Evolutionary conservation across 768 basidiomycete genomes (phyloP).

Genomic region (Boletus insuetus): DNA sequence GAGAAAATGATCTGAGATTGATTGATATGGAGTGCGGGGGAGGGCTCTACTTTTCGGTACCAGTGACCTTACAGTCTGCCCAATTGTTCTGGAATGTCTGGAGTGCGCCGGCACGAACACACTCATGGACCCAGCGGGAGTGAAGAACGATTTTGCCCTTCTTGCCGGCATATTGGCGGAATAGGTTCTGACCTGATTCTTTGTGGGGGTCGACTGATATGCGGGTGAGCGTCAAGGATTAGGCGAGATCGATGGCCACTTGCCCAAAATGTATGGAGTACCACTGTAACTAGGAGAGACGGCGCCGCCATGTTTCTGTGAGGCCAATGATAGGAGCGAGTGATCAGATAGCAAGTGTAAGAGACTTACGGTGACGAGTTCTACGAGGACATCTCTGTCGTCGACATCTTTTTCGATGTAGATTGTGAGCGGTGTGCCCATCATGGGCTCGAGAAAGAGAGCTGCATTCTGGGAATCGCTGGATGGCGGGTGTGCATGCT

Average conservation of each 20-base stretch:
- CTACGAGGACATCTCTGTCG: constrained; percentile 61
- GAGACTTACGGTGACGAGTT: constrained; percentile 61
- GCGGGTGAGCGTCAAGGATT: constrained; percentile 2
- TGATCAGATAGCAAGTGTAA: constrained; percentile 4
- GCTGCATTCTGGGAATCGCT: constrained; percentile 36
- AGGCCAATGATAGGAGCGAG: background rate
- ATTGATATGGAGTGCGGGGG: background rate
- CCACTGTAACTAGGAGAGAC: constrained; percentile 75
- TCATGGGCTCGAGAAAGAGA: constrained; percentile 83
- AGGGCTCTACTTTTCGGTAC: constrained; percentile 59
- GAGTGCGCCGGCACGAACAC: constrained; percentile 63
- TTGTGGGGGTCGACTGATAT: constrained; percentile 71
- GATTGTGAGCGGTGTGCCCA: constrained; percentile 69
- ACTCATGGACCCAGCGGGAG: constrained; percentile 74
- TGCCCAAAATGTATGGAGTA: constrained; percentile 78
- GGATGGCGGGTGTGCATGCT: constrained; percentile 23
- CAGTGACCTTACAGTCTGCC: constrained; percentile 79
- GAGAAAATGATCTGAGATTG: background rate
- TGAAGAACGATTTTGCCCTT: constrained; percentile 77
- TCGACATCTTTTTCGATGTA: constrained; percentile 82
- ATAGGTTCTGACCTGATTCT: constrained; percentile 77
- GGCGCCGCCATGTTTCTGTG: constrained; percentile 74
- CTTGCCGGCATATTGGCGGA: constrained; percentile 74
- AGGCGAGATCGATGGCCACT: constrained; percentile 23
- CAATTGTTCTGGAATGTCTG: constrained; percentile 76